These are phyloP conservation scores for Ascochyta clinopodiicola DNA, from an alignment of 2,329 filamentous ascomycete species.

Conservation along the genomic window DNA sequence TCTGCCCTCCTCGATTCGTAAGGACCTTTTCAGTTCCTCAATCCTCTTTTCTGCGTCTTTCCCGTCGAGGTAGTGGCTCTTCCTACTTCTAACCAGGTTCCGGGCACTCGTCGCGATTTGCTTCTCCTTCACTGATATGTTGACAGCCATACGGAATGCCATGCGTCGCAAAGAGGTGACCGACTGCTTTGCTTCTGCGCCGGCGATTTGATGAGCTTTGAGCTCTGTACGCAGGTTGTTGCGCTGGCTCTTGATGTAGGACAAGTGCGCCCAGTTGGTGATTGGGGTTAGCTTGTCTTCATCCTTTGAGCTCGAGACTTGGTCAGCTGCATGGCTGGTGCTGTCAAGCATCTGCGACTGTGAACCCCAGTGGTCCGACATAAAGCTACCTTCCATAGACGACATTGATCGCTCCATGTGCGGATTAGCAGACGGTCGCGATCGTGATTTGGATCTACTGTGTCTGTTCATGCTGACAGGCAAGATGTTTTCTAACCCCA, in stretches of 20 bases:
- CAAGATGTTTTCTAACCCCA: constrained; percentile 40
- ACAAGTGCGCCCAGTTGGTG: constrained; percentile 47
- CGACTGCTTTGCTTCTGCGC: constrained; percentile 43
- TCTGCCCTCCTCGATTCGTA: constrained; percentile 43
- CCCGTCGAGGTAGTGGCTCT: constrained; percentile 39
- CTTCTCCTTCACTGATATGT: constrained; percentile 49
- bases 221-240: constrained; percentile 42
- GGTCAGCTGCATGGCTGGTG: constrained; percentile 18
- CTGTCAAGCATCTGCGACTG: constrained; percentile 20
- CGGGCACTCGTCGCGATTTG: constrained; percentile 44
- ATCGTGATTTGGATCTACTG: constrained; percentile 27
- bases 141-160: constrained; percentile 48
- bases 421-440: constrained; percentile 30
- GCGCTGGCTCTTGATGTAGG: constrained; percentile 45
- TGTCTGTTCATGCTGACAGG: constrained; percentile 34
- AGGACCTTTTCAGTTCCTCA: constrained; percentile 38
- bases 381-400: constrained; percentile 44
- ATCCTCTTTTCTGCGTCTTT: constrained; percentile 44
- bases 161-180: constrained; percentile 45
- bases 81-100: constrained; percentile 41
- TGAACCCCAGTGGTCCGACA: constrained; percentile 36
- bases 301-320: constrained; percentile 21
- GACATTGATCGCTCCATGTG: constrained; percentile 40
- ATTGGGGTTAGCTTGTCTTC: constrained; percentile 37
- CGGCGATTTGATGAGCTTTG: constrained; percentile 42